A percentile compares a stretch with the other conserved stretches of the same genome.
Conservation (phyloP, 1,284 basidiomycete species). For the Sutorius eximius region DNA sequence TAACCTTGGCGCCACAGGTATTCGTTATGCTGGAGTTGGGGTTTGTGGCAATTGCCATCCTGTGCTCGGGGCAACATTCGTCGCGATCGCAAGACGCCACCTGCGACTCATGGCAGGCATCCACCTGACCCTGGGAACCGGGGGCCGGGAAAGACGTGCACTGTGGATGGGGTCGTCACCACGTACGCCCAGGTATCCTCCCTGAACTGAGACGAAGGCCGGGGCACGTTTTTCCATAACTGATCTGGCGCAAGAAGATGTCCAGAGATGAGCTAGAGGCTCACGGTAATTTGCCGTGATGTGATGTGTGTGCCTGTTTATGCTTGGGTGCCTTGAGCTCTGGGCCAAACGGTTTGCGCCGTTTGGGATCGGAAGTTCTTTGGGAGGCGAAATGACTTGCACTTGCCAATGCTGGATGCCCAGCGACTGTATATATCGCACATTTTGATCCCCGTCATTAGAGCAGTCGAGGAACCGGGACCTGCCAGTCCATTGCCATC, state of each 20-base stretch:
- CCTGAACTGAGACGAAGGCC: slow-evolving; percentile 4
- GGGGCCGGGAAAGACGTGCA: neutral
- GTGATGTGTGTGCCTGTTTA: slow-evolving; percentile 18
- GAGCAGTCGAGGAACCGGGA: slow-evolving; percentile 14
- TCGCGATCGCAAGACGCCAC: neutral
- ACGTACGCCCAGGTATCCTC: slow-evolving; percentile 11
- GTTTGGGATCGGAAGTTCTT: neutral
- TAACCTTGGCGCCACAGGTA: slow-evolving; percentile 1
- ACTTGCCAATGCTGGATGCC: slow-evolving; percentile 10
- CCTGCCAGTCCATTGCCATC: neutral
- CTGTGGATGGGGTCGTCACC: neutral
- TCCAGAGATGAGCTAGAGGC: slow-evolving; percentile 15
- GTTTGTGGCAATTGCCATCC: slow-evolving; percentile 13
- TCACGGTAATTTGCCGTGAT: slow-evolving; percentile 15
- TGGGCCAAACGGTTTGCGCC: slow-evolving; percentile 3
- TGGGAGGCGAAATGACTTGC: slow-evolving; percentile 28
- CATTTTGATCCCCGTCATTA: slow-evolving; percentile 28
- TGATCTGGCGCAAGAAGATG: slow-evolving; percentile 20
- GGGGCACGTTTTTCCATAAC: slow-evolving; percentile 17
- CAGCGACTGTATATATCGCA: neutral
- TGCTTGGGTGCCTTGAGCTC: slow-evolving; percentile 17
- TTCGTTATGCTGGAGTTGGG: neutral
- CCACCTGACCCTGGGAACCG: neutral
- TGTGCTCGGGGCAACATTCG: neutral
- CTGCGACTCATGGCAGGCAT: neutral